These are phyloP conservation scores for Hymenoscyphus albidus DNA, from an alignment of 2,329 filamentous ascomycete genomes.

Conservation along the genomic window DNA sequence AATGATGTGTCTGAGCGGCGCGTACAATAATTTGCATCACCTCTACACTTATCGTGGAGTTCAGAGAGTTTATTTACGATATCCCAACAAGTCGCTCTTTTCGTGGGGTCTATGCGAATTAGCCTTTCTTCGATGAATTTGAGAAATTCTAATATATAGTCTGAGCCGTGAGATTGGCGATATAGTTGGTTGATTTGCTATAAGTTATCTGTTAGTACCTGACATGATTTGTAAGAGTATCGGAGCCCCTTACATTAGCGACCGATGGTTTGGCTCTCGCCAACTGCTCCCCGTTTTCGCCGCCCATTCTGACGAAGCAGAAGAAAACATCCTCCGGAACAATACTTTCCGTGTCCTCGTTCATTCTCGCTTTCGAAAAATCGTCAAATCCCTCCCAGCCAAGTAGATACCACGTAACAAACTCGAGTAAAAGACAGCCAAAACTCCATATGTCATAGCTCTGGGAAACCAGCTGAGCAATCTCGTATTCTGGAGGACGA, in stretches of 20 bases:
- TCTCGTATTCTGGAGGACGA: constrained; percentile 37
- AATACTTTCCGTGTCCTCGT: background rate
- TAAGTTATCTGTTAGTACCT: no score
- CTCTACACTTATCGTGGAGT: no score
- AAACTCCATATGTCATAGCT: constrained; percentile 36
- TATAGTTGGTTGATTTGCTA: no score
- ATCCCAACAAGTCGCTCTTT: no score
- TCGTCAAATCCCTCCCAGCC: constrained; percentile 1
- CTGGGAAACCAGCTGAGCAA: constrained; percentile 31
- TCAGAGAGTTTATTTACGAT: no score
- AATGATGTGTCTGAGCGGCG: no score
- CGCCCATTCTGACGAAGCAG: background rate
- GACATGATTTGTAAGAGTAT: no score
- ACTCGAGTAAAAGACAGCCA: constrained; percentile 36
- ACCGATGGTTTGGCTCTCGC: constrained; percentile 8
- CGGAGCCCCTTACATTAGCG: constrained; percentile 1
- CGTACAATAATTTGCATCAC: no score
- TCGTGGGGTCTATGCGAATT: no score
- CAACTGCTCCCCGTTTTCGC: background rate
- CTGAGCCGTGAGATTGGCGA: no score
- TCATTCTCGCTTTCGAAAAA: background rate
- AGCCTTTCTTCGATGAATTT: no score
- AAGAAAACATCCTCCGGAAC: constrained; percentile 6
- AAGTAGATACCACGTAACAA: constrained; percentile 31
- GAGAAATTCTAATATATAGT: no score